These are phyloP conservation scores for Senna tora DNA, from an alignment of 306 rosid genomes.

Conservation along the genomic window DNA sequence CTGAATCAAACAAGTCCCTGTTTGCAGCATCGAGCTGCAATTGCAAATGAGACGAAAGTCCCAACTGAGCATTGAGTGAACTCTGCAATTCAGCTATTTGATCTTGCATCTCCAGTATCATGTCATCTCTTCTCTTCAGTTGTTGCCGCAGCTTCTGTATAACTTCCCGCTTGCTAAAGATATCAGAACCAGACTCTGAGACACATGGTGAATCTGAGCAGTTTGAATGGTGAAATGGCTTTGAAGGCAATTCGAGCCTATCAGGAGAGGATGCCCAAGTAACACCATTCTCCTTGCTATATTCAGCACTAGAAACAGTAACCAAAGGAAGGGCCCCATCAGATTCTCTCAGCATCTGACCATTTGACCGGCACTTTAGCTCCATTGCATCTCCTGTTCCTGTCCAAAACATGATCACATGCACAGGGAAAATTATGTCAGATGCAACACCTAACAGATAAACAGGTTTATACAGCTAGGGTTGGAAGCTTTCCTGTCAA, in stretches of 20 bases:
- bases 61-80: conserved; percentile 67
- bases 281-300: conserved; percentile 75
- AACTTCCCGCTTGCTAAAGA: conserved; percentile 91
- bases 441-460: conserved; percentile 9
- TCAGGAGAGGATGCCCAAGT: conserved; percentile 91
- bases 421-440: background rate
- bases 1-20: conserved; percentile 72
- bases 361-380: conserved; percentile 59
- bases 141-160: conserved; percentile 93
- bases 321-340: conserved; percentile 77
- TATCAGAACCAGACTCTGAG: conserved; percentile 94
- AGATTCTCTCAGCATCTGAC: conserved; percentile 63
- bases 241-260: conserved; percentile 81
- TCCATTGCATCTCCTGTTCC: conserved; percentile 64
- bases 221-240: conserved; percentile 82
- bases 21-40: conserved; percentile 76
- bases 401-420: conserved; percentile 41
- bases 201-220: conserved; percentile 95
- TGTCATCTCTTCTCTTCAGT: conserved; percentile 88
- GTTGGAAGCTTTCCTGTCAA: conserved; percentile 8
- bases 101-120: conserved; percentile 98
- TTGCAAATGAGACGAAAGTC: conserved; percentile 78
- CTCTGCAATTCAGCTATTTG: conserved; percentile 81
- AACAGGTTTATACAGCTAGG: conserved; percentile 13
- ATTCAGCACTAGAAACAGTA: conserved; percentile 69